Percentiles rank a stretch among this genome's conserved stretches.
Evolutionary conservation across 1,284 basidiomycete genomes (phyloP).

Genomic region (Sporisorium exsertum): DNA sequence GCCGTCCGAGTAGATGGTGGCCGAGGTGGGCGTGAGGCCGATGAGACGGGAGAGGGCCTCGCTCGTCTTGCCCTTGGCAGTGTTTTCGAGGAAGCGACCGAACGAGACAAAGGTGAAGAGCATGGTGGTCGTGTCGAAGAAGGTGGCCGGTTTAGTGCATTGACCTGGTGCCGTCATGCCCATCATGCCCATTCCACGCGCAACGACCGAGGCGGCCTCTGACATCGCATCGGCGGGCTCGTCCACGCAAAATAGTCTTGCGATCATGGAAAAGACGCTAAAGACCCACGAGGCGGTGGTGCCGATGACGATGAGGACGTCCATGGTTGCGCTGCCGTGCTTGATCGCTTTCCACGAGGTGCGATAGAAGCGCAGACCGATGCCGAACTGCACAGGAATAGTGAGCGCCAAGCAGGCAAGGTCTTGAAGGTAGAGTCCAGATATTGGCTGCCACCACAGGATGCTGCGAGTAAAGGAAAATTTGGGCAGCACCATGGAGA

Average conservation of each 20-base stretch:
- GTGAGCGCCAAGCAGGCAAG: conserved; percentile 84
- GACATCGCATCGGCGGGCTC: conserved; percentile 3
- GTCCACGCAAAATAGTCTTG: conserved; percentile 54
- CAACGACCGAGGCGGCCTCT: conserved; percentile 3
- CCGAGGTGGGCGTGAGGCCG: conserved; percentile 92
- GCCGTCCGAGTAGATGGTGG: conserved; percentile 84
- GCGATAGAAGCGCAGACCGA: conserved; percentile 87
- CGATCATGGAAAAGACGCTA: conserved; percentile 78
- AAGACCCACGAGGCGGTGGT: conserved; percentile 94
- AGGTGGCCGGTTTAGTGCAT: conserved; percentile 84
- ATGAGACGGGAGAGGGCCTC: conserved; percentile 96
- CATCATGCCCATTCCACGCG: conserved; percentile 32
- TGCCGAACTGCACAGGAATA: conserved; percentile 91
- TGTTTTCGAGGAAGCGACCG: conserved; percentile 94
- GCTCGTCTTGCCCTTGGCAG: conserved; percentile 95
- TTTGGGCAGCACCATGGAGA: conserved; percentile 86
- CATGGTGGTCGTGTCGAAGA: conserved; percentile 99
- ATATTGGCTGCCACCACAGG: conserved; percentile 61
- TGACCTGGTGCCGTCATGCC: conserved; percentile 63
- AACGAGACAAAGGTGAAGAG: conserved; percentile 96
- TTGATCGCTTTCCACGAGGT: conserved; percentile 90
- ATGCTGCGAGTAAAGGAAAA: conserved; percentile 69
- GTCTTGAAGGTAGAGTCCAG: conserved; percentile 81
- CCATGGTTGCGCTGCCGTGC: conserved; percentile 87
- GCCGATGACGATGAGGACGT: conserved; percentile 94